Conservation (phyloP, 371 early-diverging fungal genomes). For the Mucor racemosus region DNA sequence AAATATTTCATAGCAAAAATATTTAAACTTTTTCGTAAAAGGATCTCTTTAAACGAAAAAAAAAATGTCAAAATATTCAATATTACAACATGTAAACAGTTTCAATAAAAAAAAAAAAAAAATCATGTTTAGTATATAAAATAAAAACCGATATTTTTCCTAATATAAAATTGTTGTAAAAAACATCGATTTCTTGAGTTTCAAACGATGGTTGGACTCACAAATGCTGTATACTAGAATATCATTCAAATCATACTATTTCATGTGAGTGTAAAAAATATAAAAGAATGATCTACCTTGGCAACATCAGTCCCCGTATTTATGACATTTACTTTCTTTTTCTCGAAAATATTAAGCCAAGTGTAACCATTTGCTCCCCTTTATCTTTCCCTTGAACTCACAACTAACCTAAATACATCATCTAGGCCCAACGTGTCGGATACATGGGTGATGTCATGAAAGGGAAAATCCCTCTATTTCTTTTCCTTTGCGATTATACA, state of each 20-base stretch:
- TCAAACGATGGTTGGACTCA: not conserved
- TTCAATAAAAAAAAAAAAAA: too few relatives aligned
- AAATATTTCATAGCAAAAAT: not conserved
- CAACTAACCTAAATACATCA: conserved; percentile 8
- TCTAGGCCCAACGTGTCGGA: conserved; percentile 9
- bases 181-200: not conserved
- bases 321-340: not conserved
- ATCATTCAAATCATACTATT: not conserved
- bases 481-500: not conserved
- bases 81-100: too few relatives aligned
- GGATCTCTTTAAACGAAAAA: too few relatives aligned
- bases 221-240: not conserved
- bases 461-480: too few relatives aligned
- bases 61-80: too few relatives aligned
- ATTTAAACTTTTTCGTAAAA: not conserved
- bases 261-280: not conserved
- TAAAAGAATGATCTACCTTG: not conserved
- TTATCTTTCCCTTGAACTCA: not conserved
- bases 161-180: not conserved
- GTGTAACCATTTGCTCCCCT: not conserved
- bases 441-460: conserved; percentile 14
- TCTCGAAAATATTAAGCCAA: not conserved
- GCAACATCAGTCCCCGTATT: not conserved
- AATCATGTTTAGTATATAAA: not conserved
- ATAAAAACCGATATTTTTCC: not conserved